Conservation (phyloP, 1,284 basidiomycete species). For the Heterobasidion parviporum region DNA sequence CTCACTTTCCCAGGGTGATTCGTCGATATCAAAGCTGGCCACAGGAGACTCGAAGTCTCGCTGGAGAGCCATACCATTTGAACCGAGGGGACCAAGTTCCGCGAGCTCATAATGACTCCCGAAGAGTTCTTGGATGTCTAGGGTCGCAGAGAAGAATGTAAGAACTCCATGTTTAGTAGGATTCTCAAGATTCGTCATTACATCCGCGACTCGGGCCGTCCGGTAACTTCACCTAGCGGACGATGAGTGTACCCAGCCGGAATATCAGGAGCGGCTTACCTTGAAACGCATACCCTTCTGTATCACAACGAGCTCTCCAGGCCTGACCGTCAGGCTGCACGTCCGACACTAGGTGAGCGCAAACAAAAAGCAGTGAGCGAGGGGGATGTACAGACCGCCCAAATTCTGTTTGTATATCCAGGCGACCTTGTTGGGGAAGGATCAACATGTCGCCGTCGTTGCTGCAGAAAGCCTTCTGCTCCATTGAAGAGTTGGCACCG, state of each 20-base stretch:
- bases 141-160: not conserved
- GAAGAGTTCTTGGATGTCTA: slow-evolving; percentile 43
- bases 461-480: slow-evolving; percentile 55
- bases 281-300: slow-evolving; percentile 63
- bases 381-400: slow-evolving; percentile 33
- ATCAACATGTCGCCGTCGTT: slow-evolving; percentile 66
- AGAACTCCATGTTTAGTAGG: not conserved
- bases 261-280: slow-evolving; percentile 21
- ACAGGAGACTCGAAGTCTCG: slow-evolving; percentile 59
- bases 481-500: slow-evolving; percentile 55
- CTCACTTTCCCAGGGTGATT: slow-evolving; percentile 49
- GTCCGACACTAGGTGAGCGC: not conserved
- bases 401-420: slow-evolving; percentile 66
- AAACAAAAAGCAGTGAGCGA: not conserved
- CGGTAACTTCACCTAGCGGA: slow-evolving; percentile 35
- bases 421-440: slow-evolving; percentile 54
- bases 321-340: slow-evolving; percentile 42
- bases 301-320: slow-evolving; percentile 57
- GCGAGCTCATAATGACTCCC: slow-evolving; percentile 59
- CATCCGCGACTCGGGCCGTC: slow-evolving; percentile 48
- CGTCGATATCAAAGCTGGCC: slow-evolving; percentile 57
- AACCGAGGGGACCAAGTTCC: slow-evolving; percentile 59
- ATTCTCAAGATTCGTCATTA: slow-evolving; percentile 17
- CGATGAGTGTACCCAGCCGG: not conserved
- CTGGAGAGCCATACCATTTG: slow-evolving; percentile 54